Base-by-base conservation (phyloP, 2,329 filamentous ascomycete species). In the Xylariales sp. region DNA sequence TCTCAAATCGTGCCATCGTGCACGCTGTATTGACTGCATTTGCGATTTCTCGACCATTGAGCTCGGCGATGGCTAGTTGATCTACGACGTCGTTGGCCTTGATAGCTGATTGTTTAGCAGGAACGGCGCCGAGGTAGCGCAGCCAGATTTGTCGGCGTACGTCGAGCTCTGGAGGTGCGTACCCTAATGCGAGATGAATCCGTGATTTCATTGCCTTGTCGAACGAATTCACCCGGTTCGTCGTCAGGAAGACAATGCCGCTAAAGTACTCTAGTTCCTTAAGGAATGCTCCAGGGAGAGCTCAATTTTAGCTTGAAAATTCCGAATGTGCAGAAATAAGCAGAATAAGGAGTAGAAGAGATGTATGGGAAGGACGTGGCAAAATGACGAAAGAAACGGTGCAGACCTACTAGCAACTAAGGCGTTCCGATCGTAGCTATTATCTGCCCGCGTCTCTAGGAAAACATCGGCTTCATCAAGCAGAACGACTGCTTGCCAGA, bases 181-280 rank as follows among this genome's bases (percentile, higher is more conserved):
- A 83, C 55, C 78, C 78, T 0, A 82, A 75, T 16, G 76, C 77
- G 10, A 82, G 74, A 68, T 83, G 79, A 52, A 83, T 79, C 1
- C 81, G 75, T 1, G 81, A 83, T 66, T 79, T 79, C 73, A 83
- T 82, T 0, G 83, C 82, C 16, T 78, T 77, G 63, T 85, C 83
- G 55, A 85, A 80, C 1, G 76, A 70, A 9, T 48, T 65, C 4
- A 75, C 73, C 0, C 75, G 75, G 18, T 83, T 85, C 16, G 82
- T 84, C 0, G 83, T 84, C 14, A 84, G 75, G 71, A 81, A 82
- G 6, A 83, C 74, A 48, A 83, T 79, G 4, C 82, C 82, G 6
- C 74, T 71, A 58, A 81, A 82, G 71, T 81, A 82, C 67, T 83
- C 81, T 8, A 83, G 73, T 9, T 81, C 76, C n/a, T 76, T 76